Base-by-base conservation (phyloP, 495 filamentous ascomycete species). In the Talaromyces trachyspermus region DNA sequence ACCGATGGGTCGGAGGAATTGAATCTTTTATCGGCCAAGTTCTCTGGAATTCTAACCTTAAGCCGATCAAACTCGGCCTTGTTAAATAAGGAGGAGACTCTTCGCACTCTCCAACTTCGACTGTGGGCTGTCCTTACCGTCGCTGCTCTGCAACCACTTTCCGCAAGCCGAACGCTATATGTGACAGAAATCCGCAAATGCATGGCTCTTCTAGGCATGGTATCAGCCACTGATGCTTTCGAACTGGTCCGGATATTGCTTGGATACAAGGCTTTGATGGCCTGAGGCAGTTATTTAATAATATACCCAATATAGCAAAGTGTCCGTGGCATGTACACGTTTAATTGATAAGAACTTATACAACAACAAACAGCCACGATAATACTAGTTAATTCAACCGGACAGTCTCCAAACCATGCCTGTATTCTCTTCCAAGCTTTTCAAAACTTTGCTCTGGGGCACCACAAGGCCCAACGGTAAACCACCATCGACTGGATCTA, bases 391-490 rank as follows among this genome's bases (percentile, higher is more conserved):
- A 36, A 36, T 36, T 36, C 33, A 36, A 36, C 33, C 39, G 18
- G 24, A 27, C 24, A 45, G 14, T 15, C 27, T 45, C 48, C 48
- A 50, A 29, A n/a, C 19, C 15, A 18, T 50, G 9, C 41, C 25
- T 22, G 48, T 50, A 26, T 22, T 26, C 26, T 46, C 12, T 30
- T 30, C 27, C 27, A 30, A 30, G 27, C 40, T 33, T 12, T 44
- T n/a, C 15, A 50, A 32, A 15, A 50, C 26, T 45, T 46, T 17
- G 35, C 40, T 35, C 37, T 36, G 41, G 7, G 48, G 48, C 10
- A 50, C 19, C 25, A 50, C 27, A 12, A 50, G 27, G 8, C 39
- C 48, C 24, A 50, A 36, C n/a, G n/a, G n/a, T n/a, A n/a, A n/a
- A n/a, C n/a, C n/a, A n/a, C n/a, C n/a, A n/a, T n/a, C n/a, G n/a